Evolutionary conservation across 2,329 filamentous ascomycete species (phyloP), one percentile per base, ranked within the genome.

Genomic region (Ophioceras dolichostomum): DNA sequence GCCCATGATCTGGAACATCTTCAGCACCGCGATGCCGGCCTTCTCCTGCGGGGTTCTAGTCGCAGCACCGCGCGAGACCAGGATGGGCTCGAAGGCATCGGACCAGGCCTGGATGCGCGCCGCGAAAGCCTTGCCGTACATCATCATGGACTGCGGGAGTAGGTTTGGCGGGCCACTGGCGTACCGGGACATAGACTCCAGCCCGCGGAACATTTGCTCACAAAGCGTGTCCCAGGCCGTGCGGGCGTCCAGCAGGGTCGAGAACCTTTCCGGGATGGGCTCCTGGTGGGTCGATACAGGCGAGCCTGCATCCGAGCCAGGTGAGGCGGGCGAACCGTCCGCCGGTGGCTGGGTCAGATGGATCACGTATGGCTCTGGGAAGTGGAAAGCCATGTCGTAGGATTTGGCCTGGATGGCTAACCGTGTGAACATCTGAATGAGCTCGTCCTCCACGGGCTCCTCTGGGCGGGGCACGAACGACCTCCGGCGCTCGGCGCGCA

Each of bases 331-430:
- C n/a, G 14, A 16, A 18, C 20, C 24, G n/a, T 18, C 26, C 6
- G 35, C 20, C 35, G 19, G 20, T 32, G 56, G 42, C 42, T 65
- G 58, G 1, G 62, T 64, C 9, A 73, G 58, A 5, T 64, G 64
- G 41, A 79, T 71, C 6, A 78, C 73, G 39, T 68, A 76, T 1
- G 74, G 73, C 21, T 73, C 63, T 1, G 74, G 74, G 41, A 79
- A 78, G 50, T 79, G 75, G 48, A 79, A 79, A 22, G 75, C 75
- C 72, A 79, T 73, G 47, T 79, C 75, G 49, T 79, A 79, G 1
- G 73, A 77, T 49, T 79, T 79, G 31, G 75, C 75, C 50, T 79
- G 75, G 31, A 79, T 75, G 3, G 73, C 73, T 2, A 79, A 59
- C 4, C 75, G 66, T 2, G 70, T 76, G 46, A 79, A 79, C 60